phyloP scores from a whole-genome alignment of 345 rosid species.

The Odontarrhena argentea region DNA sequence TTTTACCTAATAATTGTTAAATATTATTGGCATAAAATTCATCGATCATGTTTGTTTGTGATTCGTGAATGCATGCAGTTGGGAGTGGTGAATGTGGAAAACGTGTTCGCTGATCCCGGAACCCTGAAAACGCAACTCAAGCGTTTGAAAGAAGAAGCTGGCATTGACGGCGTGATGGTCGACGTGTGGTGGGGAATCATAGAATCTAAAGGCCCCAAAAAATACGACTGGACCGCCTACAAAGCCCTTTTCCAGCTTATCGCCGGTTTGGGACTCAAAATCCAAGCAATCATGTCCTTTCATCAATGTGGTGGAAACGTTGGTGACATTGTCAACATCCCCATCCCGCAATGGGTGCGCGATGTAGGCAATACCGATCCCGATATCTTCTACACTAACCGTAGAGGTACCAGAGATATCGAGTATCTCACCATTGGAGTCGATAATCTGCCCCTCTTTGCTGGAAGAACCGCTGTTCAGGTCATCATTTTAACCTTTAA shows the following conservation, averaged over 20 bases:
- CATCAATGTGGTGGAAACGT: slow-evolving; percentile 91
- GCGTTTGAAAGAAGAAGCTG: slow-evolving; percentile 62
- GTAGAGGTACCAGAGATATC: slow-evolving; percentile 55
- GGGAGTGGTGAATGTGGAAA: slow-evolving; percentile 60
- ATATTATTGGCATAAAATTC: too few species aligned
- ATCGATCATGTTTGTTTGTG: neutral
- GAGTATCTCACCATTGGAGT: slow-evolving; percentile 73
- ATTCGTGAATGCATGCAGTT: slow-evolving; percentile 57
- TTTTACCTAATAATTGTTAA: too few species aligned
- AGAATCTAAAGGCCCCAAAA: slow-evolving; percentile 62
- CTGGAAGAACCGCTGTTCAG: slow-evolving; percentile 70
- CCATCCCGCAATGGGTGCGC: slow-evolving; percentile 74
- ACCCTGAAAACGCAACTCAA: slow-evolving; percentile 57
- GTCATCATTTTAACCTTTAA: slow-evolving; percentile 31
- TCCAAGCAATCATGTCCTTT: slow-evolving; percentile 85
- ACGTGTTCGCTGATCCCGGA: slow-evolving; percentile 49
- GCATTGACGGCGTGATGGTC: slow-evolving; percentile 77
- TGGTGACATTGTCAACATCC: slow-evolving; percentile 73
- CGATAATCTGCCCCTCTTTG: slow-evolving; percentile 57
- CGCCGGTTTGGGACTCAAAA: slow-evolving; percentile 52
- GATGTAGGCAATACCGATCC: slow-evolving; percentile 58
- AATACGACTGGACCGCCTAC: slow-evolving; percentile 78
- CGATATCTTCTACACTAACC: slow-evolving; percentile 69
- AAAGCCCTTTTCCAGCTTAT: slow-evolving; percentile 61
- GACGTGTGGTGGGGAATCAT: slow-evolving; percentile 92